Evolutionary conservation across 1,284 basidiomycete genomes (phyloP), one percentile per base, ranked within the genome.

Genomic region (Ceratobasidium theobromae): DNA sequence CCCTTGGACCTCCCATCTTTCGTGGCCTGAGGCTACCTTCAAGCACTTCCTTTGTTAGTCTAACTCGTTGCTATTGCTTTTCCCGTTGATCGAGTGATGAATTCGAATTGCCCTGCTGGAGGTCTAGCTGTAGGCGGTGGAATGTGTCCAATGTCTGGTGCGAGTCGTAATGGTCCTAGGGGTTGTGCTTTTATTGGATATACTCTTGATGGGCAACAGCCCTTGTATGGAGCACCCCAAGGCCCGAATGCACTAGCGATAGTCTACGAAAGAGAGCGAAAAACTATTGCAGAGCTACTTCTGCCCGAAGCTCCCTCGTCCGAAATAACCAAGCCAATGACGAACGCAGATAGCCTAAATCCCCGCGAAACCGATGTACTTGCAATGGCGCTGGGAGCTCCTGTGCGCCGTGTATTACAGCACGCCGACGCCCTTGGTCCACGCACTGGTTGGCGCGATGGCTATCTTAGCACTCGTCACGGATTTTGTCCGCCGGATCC

Each of bases 371-470:
- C 33, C 18, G 52, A 65, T 27, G 51, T 65, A 28, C 43, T 65
- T 12, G 62, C 62, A 12, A 52, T 65, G 48, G 62, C 62, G 11
- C 49, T 65, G 6, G 62, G 62, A 23, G 62, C 62, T 4, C 62
- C 62, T n/a, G 62, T 49, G 3, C 62, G 62, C 23, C 49, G 62
- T n/a, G 62, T 65, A 16, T 52, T 65, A 32, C 48, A 65, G 32
- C 30, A 49, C n/a, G 62, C 62, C 40, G 62, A 65, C 27, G 49
- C 48, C 25, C 48, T 65, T 12, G 62, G 62, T 33, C 62, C 62
- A 21, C 46, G 46, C 8, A 65, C 62, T 25, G 62, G 62, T 12
- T 65, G 62, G 62, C 62, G 62, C n/a, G 62, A 65, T 27, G 62
- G 62, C n/a, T 65, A 53, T 32, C 32, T 65, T 14, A 52, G 48